Base-by-base conservation (phyloP, 495 filamentous ascomycete genomes). In the Hypoxylon subgilvum region DNA sequence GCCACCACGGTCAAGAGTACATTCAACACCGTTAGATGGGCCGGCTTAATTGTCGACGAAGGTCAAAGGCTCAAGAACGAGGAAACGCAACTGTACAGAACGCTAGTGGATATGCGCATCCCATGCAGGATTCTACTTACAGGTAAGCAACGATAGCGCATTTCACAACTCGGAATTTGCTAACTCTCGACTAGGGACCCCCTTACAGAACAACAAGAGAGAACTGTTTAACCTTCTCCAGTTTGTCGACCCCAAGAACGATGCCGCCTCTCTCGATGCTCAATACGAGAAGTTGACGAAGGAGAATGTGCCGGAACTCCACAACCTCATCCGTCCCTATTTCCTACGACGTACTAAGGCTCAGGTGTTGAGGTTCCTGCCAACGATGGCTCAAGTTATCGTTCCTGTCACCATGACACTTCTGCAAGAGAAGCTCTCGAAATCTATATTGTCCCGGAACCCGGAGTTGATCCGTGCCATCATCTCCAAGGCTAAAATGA, bases 1-100 rank as follows among this genome's bases (percentile, higher is more conserved):
- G 89, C 91, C 49, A 76, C 86, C 23, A 86, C 91, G 35, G 80
- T 85, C 2, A 83, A 83, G 44, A 84, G 84, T 25, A 80, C 87
- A 14, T 88, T 97, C 52, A 74, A 76, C 6, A 73, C 66, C 14
- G 82, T 93, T 14, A 84, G 84, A 16, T 99, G 95, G 95, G 86
- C 86, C 41, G 93, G 89, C 4, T 74, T 99, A 23, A 82, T 99
- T 31, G 91, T 97, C 8, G 95, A 99, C 64, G 95, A 99, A 76
- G 95, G 94, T 9, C 95, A 99, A 65, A 86, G 95, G 3, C 77
- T 99, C 40, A 99, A 99, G 72, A 97, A 94, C 57, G 92, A 97
- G 62, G 85, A 88, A 64, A 92, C 87, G 34, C 75, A 84, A 7
- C 84, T 97, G 3, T 97, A 97, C 70, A 78, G 76, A 40, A 82